Evolutionary conservation across 495 filamentous ascomycete genomes (phyloP), one percentile per base, ranked within the genome.

Genomic region (Penicillium flavigenum): DNA sequence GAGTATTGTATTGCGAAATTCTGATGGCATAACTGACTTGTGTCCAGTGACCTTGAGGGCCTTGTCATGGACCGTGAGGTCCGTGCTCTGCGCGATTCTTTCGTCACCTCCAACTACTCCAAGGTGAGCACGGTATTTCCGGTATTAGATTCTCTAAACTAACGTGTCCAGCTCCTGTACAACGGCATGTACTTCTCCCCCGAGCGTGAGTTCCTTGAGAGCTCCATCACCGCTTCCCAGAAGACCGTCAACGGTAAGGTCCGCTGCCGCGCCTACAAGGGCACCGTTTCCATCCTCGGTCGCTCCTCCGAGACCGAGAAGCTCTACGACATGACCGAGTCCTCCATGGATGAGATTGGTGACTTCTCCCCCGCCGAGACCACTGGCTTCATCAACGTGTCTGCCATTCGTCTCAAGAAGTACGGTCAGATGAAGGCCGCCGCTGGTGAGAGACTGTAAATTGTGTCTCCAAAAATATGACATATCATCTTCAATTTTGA

Each of bases 331-430:
- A 83, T 83, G 78, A 76, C 80, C 62, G 90, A 96, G 77, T 82
- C 83, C 44, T 86, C 81, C 61, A 98, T 96, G 93, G 93, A 96
- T 75, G 84, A 86, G 65, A 84, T 96, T 64, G 88, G 83, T 68
- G 85, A 86, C 66, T 96, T 96, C 77, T 78, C 76, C 53, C 91
- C 91, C 36, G 75, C 78, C 55, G 88, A 88, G 65, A 88, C 86
- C 72, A 68, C 85, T 32, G 89, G 90, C 29, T 95, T 96, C 76
- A 92, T 96, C 67, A 81, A 72, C 55, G 87, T 95, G 56, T 81
- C 90, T 64, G 86, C 88, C 46, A 96, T 96, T 72, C 83, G 92
- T 54, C 80, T 96, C 51, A 91, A 94, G 86, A 96, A 96, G 82
- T 96, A 89, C 64, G 91, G 90, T 48, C 77, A 79, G 63, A 76